phyloP scores from a whole-genome alignment of 805 yeast species.

The Candida silvatica region DNA sequence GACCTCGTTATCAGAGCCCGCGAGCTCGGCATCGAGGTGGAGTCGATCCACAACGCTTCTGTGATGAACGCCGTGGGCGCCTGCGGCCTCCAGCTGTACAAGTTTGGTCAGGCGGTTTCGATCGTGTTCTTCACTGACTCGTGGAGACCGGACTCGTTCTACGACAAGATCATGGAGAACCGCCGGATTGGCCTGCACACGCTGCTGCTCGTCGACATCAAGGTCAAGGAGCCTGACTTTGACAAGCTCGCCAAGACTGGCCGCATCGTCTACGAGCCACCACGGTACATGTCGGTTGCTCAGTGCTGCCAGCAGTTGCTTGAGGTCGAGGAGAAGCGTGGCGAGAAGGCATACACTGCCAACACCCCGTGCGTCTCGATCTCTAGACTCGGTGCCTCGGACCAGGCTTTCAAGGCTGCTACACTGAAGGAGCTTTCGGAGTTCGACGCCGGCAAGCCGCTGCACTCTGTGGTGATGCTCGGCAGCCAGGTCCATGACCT shows the following conservation, averaged over 20 bases:
- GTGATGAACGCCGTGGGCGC: slow-evolving; percentile 99
- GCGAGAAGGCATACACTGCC: slow-evolving; percentile 72
- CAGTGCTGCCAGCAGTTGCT: slow-evolving; percentile 84
- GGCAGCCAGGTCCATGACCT: slow-evolving; percentile 94
- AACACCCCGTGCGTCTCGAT: slow-evolving; percentile 92
- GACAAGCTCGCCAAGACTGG: slow-evolving; percentile 87
- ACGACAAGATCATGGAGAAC: slow-evolving; percentile 81
- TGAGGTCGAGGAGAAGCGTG: slow-evolving; percentile 76
- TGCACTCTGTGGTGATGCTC: slow-evolving; percentile 82
- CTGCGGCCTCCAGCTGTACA: slow-evolving; percentile 90
- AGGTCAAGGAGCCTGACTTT: slow-evolving; percentile 93
- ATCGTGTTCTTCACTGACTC: slow-evolving; percentile 89
- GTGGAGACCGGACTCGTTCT: slow-evolving; percentile 97
- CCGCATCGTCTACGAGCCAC: slow-evolving; percentile 87
- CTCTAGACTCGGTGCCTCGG: slow-evolving; percentile 83
- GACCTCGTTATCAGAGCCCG: slow-evolving; percentile 89
- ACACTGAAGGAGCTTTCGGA: slow-evolving; percentile 68
- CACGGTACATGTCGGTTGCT: slow-evolving; percentile 88
- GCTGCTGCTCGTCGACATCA: slow-evolving; percentile 77
- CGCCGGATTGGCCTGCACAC: slow-evolving; percentile 89
- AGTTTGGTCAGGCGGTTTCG: slow-evolving; percentile 96
- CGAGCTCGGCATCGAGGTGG: slow-evolving; percentile 69
- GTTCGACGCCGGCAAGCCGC: slow-evolving; percentile 89
- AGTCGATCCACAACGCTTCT: slow-evolving; percentile 88
- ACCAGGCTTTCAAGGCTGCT: slow-evolving; percentile 77